Evolutionary conservation across 129 eudicot genomes (phyloP).

Genomic region (Saussurea involucrata): DNA sequence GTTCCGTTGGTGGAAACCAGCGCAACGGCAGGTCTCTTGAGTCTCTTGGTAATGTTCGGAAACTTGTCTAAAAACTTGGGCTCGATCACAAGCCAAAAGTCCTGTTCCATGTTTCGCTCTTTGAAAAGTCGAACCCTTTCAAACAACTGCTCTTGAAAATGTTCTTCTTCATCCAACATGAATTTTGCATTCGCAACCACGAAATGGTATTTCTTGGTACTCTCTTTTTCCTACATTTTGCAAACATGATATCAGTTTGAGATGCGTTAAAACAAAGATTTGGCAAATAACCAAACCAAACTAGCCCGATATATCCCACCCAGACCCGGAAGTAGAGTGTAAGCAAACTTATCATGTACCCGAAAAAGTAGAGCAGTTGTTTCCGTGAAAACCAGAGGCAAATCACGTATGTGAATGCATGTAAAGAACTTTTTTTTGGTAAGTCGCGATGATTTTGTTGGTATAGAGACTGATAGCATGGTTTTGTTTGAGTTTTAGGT

Average conservation of each 20-base stretch:
- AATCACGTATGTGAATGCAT: not conserved
- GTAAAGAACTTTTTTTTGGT: not conserved
- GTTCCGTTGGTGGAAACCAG: slow-evolving; percentile 92
- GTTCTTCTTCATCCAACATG: slow-evolving; percentile 99
- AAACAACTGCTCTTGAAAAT: slow-evolving; percentile 72
- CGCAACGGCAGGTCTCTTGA: slow-evolving; percentile 96
- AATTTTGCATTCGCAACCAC: slow-evolving; percentile 95
- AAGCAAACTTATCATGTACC: not conserved
- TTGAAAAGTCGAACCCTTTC: slow-evolving; percentile 67
- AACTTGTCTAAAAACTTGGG: slow-evolving; percentile 95
- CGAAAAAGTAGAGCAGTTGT: not conserved
- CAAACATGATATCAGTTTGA: not conserved
- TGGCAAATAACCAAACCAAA: not conserved
- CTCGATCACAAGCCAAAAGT: slow-evolving; percentile 96
- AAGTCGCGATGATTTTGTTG: not conserved
- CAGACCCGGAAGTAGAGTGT: not conserved
- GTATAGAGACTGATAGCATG: not conserved
- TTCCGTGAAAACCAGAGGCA: not conserved
- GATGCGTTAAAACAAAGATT: not conserved
- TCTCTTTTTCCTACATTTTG: slow-evolving; percentile 36
- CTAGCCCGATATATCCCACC: not conserved
- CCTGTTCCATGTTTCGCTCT: slow-evolving; percentile 79
- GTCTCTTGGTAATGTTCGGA: slow-evolving; percentile 71
- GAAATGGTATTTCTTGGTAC: slow-evolving; percentile 66
- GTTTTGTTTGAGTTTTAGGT: not conserved